Conservation (phyloP, 176 grass and related monocot genomes). For the Raddia guianensis region DNA sequence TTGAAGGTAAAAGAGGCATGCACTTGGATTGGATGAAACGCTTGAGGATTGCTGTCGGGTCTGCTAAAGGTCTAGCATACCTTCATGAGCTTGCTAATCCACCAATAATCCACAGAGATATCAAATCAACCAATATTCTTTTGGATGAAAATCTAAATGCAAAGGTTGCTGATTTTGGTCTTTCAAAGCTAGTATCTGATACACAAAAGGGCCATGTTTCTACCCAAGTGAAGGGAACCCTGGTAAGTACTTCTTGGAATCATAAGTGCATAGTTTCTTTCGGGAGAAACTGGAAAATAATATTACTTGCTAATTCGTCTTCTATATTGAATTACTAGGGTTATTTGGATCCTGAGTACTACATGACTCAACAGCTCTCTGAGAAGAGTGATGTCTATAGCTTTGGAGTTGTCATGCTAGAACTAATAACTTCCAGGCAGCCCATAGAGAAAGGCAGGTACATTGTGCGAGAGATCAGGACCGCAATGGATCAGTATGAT, state of each 20-base stretch:
- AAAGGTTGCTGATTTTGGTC: conserved; percentile 86
- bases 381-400: conserved; percentile 81
- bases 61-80: conserved; percentile 74
- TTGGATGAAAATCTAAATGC: conserved; percentile 64
- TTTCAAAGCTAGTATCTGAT: conserved; percentile 65
- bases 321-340: conserved; percentile 50
- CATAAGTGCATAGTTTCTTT: conserved; percentile 4
- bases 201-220: conserved; percentile 63
- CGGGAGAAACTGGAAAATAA: neutral
- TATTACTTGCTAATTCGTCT: conserved; percentile 25
- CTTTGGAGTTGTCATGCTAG: conserved; percentile 74
- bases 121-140: conserved; percentile 82
- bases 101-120: conserved; percentile 77
- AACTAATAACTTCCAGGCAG: conserved; percentile 63
- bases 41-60: conserved; percentile 53
- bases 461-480: conserved; percentile 64
- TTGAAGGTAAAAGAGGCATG: conserved; percentile 49
- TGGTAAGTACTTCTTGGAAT: conserved; percentile 52
- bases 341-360: conserved; percentile 83
- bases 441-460: conserved; percentile 69
- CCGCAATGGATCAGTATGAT: conserved; percentile 51
- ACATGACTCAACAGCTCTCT: conserved; percentile 80
- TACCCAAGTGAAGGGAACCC: conserved; percentile 81
- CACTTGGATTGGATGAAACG: conserved; percentile 66
- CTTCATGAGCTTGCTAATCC: conserved; percentile 81